phyloP scores from a whole-genome alignment of 129 eudicot species.

The Artemisia tridentata region DNA sequence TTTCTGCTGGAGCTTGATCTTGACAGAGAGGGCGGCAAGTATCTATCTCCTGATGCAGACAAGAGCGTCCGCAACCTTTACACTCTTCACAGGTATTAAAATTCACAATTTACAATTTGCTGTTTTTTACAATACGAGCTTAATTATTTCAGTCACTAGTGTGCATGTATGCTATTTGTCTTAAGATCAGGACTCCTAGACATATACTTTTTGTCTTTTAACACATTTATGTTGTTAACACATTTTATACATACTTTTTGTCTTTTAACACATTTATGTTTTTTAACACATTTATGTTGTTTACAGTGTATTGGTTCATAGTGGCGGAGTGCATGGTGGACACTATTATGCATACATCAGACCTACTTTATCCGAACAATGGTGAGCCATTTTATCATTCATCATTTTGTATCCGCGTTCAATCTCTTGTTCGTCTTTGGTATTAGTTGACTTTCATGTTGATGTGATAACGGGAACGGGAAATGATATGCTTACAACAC shows the following conservation, averaged over 20 bases:
- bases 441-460: background rate
- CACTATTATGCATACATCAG: slow-evolving; percentile 86
- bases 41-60: slow-evolving; percentile 86
- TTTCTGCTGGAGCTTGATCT: slow-evolving; percentile 89
- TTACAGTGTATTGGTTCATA: slow-evolving; percentile 35
- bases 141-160: too few relatives aligned
- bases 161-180: background rate
- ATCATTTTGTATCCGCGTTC: background rate
- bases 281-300: slow-evolving; percentile 1
- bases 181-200: background rate
- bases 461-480: background rate
- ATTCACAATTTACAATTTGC: background rate
- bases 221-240: slow-evolving; percentile 24
- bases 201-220: slow-evolving; percentile 1
- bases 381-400: slow-evolving; percentile 35
- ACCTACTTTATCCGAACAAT: slow-evolving; percentile 78
- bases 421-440: slow-evolving; percentile 5
- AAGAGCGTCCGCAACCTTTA: slow-evolving; percentile 88
- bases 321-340: slow-evolving; percentile 83
- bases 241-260: slow-evolving; percentile 15
- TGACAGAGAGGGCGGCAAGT: slow-evolving; percentile 84
- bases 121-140: background rate
- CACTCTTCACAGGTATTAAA: slow-evolving; percentile 68
- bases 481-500: too few relatives aligned
- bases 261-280: too few relatives aligned